phyloP scores from a whole-genome alignment of 345 rosid species.

The Gossypium mustelinum region DNA sequence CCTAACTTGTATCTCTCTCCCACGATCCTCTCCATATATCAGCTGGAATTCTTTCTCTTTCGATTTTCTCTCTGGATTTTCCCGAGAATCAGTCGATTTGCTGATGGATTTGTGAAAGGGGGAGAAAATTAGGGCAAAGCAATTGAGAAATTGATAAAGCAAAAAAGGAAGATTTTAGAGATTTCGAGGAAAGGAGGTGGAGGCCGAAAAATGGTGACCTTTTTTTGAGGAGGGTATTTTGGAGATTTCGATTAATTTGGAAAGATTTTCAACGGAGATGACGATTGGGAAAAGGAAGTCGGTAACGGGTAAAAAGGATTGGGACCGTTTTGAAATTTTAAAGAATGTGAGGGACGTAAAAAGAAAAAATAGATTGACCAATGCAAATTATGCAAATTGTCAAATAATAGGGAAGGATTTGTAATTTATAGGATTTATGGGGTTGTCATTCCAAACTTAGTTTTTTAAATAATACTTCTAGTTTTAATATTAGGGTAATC shows the following conservation, averaged over 20 bases:
- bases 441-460: no score
- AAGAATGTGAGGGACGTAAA: background rate
- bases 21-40: slow-evolving; percentile 47
- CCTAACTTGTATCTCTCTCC: slow-evolving; percentile 59
- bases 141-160: background rate
- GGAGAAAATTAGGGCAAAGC: slow-evolving; percentile 15
- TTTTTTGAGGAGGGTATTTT: background rate
- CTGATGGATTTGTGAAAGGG: background rate
- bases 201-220: background rate
- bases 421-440: no score
- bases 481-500: no score
- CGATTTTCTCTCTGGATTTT: background rate
- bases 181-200: background rate
- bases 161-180: background rate
- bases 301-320: background rate
- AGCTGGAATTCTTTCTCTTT: background rate
- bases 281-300: background rate
- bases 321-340: background rate
- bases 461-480: no score
- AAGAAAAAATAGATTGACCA: background rate
- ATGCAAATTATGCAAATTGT: no score
- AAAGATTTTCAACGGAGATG: background rate
- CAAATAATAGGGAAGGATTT: no score
- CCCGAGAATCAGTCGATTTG: background rate
- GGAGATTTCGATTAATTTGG: background rate